phyloP scores from a whole-genome alignment of 768 basidiomycete genomes.

The Serendipita vermifera region DNA sequence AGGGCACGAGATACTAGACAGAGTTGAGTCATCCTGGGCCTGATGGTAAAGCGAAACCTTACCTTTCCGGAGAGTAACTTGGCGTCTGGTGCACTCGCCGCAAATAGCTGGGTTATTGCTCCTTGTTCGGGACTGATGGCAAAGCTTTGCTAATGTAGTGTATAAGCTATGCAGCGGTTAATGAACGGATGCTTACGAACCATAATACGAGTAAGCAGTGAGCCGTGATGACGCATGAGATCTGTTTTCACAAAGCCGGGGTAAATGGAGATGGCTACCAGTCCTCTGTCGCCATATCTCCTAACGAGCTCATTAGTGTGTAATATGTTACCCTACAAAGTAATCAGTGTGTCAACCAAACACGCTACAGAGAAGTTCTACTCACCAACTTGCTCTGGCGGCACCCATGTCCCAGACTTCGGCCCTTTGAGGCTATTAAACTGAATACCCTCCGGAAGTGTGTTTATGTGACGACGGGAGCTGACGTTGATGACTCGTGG shows the following conservation, averaged over 20 bases:
- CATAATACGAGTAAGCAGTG: not conserved
- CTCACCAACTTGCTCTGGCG: constrained; percentile 8
- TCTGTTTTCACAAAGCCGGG: constrained; percentile 9
- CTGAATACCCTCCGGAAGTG: constrained; percentile 4
- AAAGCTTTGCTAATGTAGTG: not conserved
- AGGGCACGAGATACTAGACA: not conserved
- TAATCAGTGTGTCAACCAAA: not conserved
- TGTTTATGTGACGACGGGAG: constrained; percentile 28
- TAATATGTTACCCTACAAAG: constrained; percentile 10
- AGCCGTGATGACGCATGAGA: not conserved
- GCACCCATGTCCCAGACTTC: not conserved
- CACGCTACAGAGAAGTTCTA: not conserved
- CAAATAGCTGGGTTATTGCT: constrained; percentile 11
- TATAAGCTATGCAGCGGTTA: not conserved
- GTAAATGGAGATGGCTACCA: constrained; percentile 11
- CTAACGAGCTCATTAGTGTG: constrained; percentile 9
- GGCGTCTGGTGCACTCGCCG: constrained; percentile 10
- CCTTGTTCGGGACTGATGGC: not conserved
- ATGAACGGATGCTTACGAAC: not conserved
- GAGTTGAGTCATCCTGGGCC: not conserved
- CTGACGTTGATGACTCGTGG: constrained; percentile 36
- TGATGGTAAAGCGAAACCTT: not conserved
- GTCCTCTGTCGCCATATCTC: constrained; percentile 12
- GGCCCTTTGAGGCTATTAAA: not conserved
- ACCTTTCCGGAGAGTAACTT: constrained; percentile 12